Conservation (phyloP, 2,329 filamentous ascomycete species). For the Chaetomium strumarium region DNA sequence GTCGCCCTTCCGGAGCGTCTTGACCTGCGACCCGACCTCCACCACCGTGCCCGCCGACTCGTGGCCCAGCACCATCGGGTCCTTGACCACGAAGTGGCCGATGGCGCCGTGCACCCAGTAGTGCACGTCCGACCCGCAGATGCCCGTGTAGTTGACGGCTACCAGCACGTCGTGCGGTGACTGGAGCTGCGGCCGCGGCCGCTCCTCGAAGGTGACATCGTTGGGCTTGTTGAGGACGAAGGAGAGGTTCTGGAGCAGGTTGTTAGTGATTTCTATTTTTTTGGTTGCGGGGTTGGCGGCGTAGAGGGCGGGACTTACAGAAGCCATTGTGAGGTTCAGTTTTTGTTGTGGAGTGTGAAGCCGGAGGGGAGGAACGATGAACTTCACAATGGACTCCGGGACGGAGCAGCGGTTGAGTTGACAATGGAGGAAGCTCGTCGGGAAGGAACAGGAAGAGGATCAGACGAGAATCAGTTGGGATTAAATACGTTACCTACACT, state of each 20-base stretch:
- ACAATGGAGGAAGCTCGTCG: constrained; percentile 6
- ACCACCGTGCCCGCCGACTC: constrained; percentile 74
- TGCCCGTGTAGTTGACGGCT: constrained; percentile 77
- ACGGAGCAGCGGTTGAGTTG: background rate
- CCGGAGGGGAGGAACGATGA: constrained; percentile 6
- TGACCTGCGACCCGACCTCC: constrained; percentile 59
- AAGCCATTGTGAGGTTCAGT: constrained; percentile 14
- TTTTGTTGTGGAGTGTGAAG: background rate
- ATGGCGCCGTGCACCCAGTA: constrained; percentile 87
- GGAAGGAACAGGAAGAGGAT: constrained; percentile 1
- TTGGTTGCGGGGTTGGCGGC: background rate
- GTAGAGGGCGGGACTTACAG: constrained; percentile 23
- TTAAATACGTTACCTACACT: constrained; percentile 16
- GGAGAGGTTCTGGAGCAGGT: constrained; percentile 64
- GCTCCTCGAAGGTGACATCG: constrained; percentile 68
- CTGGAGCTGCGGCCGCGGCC: constrained; percentile 63
- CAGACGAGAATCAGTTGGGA: constrained; percentile 1
- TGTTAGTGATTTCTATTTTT: too few relatives aligned
- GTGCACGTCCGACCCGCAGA: constrained; percentile 82
- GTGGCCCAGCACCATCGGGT: constrained; percentile 71
- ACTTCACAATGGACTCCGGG: constrained; percentile 2
- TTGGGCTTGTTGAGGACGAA: constrained; percentile 75
- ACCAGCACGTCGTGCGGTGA: constrained; percentile 71
- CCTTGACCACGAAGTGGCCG: constrained; percentile 74
- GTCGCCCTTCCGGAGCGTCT: constrained; percentile 63